Evolutionary conservation across 1,139 yeast species (phyloP).

Genomic region (Candida sanyaensis): DNA sequence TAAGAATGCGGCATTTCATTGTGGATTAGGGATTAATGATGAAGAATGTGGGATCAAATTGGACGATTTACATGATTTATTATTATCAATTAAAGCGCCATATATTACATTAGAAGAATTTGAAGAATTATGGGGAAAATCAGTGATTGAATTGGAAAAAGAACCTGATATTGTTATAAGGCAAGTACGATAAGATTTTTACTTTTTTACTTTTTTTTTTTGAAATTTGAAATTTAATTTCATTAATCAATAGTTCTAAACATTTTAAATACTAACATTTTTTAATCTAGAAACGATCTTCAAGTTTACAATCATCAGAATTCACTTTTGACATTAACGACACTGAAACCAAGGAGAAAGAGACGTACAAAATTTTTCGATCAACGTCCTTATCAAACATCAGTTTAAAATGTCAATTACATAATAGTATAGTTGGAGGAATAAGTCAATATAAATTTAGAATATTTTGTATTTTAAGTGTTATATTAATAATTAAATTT

Average conservation of each 20-base stretch:
- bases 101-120: constrained; percentile 72
- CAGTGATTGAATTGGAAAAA: constrained; percentile 60
- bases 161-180: constrained; percentile 81
- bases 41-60: constrained; percentile 55
- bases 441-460: constrained; percentile 41
- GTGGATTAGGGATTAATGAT: constrained; percentile 55
- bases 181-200: constrained; percentile 52
- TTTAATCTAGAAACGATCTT: constrained; percentile 31
- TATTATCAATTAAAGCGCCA: constrained; percentile 58
- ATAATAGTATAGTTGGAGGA: constrained; percentile 54
- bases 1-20: constrained; percentile 66
- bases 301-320: constrained; percentile 27
- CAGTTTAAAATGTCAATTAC: constrained; percentile 60
- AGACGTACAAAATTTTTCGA: constrained; percentile 58
- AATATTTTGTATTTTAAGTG: constrained; percentile 26
- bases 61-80: constrained; percentile 58
- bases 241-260: neutral
- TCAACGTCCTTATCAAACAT: constrained; percentile 72
- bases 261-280: constrained; percentile 18
- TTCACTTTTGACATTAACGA: constrained; percentile 29
- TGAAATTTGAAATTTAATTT: neutral
- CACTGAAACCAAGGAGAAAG: constrained; percentile 29
- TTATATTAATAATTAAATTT: constrained; percentile 22
- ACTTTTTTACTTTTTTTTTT: constrained; percentile 5
- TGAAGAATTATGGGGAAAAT: constrained; percentile 76